Evolutionary conservation across 148 eudicot genomes (phyloP).

Genomic region (Diospyros kaki): DNA sequence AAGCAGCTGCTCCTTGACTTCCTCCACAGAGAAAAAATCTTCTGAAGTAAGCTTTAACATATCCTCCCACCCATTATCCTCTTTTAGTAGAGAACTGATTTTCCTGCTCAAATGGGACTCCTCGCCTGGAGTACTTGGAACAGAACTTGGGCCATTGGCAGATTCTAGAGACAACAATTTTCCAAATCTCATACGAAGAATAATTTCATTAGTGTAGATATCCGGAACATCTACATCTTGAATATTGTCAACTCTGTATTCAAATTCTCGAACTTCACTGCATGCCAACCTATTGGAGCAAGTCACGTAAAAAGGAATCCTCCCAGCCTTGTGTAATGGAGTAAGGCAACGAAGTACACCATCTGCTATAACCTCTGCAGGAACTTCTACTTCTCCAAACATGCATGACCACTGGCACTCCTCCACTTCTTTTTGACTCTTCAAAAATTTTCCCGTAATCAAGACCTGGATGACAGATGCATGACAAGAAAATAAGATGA

Average conservation of each 20-base stretch:
- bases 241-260: constrained; percentile 35
- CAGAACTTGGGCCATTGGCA: constrained; percentile 17
- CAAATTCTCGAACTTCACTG: constrained; percentile 97
- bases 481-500: constrained; percentile 2
- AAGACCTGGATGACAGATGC: constrained; percentile 44
- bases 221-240: constrained; percentile 34
- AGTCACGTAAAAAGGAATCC: constrained; percentile 83
- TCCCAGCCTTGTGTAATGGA: constrained; percentile 70
- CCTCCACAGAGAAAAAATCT: constrained; percentile 31
- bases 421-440: constrained; percentile 49
- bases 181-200: constrained; percentile 47
- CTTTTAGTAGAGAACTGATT: constrained; percentile 39
- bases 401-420: constrained; percentile 80
- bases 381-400: constrained; percentile 98
- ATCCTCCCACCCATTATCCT: constrained; percentile 48
- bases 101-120: constrained; percentile 28
- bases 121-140: constrained; percentile 18
- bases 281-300: constrained; percentile 96
- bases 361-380: constrained; percentile 66
- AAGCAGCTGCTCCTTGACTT: constrained; percentile 44
- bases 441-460: constrained; percentile 76
- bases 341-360: constrained; percentile 74
- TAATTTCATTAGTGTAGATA: constrained; percentile 27
- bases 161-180: constrained; percentile 46
- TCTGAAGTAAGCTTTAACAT: constrained; percentile 34